Evolutionary conservation across 495 filamentous ascomycete genomes (phyloP).

Genomic region (Letharia lupina): DNA sequence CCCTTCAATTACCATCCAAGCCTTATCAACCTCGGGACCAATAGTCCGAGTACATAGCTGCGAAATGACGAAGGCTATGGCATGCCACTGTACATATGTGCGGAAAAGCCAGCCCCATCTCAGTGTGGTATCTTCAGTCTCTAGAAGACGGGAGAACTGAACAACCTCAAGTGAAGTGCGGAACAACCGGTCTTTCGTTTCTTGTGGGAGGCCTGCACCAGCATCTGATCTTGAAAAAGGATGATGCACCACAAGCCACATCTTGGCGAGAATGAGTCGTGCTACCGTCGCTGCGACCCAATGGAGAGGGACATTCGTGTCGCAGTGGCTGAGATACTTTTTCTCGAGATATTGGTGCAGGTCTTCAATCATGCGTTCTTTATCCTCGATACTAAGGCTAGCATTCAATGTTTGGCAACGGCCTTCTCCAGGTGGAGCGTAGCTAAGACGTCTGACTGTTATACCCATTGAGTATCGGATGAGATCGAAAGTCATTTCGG

Average conservation of each 20-base stretch:
- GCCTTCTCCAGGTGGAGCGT: constrained; percentile 22
- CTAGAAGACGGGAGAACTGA: constrained; percentile 47
- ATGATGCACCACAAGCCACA: constrained; percentile 32
- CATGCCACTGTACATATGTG: constrained; percentile 55
- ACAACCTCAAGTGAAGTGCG: constrained; percentile 42
- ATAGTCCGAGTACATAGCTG: constrained; percentile 43
- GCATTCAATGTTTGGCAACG: constrained; percentile 23
- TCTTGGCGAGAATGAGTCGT: constrained; percentile 34
- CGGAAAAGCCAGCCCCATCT: constrained; percentile 55
- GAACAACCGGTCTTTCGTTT: constrained; percentile 65
- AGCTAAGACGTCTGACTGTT: constrained; percentile 31
- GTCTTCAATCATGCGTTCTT: constrained; percentile 36
- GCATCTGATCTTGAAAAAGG: constrained; percentile 29
- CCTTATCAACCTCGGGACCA: constrained; percentile 44
- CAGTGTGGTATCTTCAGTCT: constrained; percentile 37
- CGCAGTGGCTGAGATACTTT: constrained; percentile 37
- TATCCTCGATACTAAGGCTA: constrained; percentile 34
- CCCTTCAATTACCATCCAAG: constrained; percentile 46
- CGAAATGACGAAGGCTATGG: constrained; percentile 46
- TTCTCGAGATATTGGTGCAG: constrained; percentile 36
- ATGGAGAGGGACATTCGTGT: constrained; percentile 32
- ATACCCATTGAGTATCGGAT: constrained; percentile 43
- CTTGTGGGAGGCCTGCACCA: constrained; percentile 36
- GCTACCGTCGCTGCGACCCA: constrained; percentile 38
- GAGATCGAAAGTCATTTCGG: constrained; percentile 73